These are phyloP conservation scores for Melanopsichium pennsylvanicum DNA, from an alignment of 1,284 basidiomycete species.

Conservation along the genomic window DNA sequence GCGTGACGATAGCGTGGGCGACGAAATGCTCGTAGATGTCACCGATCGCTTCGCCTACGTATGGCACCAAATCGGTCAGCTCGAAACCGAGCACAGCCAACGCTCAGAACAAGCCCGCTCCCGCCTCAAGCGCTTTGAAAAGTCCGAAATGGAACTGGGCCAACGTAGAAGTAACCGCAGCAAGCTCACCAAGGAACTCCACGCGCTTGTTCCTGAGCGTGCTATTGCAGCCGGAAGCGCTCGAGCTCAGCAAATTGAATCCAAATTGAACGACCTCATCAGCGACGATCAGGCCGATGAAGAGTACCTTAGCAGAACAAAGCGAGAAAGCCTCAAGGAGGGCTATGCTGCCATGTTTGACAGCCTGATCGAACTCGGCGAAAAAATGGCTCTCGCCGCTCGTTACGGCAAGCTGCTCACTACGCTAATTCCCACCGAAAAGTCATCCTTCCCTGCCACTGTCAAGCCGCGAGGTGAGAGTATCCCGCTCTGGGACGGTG, in stretches of 20 bases:
- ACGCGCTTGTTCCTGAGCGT: slow-evolving; percentile 49
- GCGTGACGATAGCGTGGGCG: slow-evolving; percentile 50
- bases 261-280: slow-evolving; percentile 41
- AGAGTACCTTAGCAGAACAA: slow-evolving; percentile 46
- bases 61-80: slow-evolving; percentile 53
- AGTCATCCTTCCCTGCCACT: slow-evolving; percentile 41
- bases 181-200: slow-evolving; percentile 54
- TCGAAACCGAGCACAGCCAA: slow-evolving; percentile 50
- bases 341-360: slow-evolving; percentile 53
- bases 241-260: slow-evolving; percentile 35
- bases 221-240: slow-evolving; percentile 27
- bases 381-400: slow-evolving; percentile 55
- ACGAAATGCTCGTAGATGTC: slow-evolving; percentile 50
- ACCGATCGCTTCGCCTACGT: slow-evolving; percentile 57
- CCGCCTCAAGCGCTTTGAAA: slow-evolving; percentile 51
- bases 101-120: slow-evolving; percentile 46
- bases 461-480: slow-evolving; percentile 21
- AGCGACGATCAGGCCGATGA: slow-evolving; percentile 53
- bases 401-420: slow-evolving; percentile 57
- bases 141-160: slow-evolving; percentile 50
- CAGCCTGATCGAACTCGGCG: slow-evolving; percentile 58
- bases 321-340: slow-evolving; percentile 48
- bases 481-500: slow-evolving; percentile 49
- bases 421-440: slow-evolving; percentile 43
- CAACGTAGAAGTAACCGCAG: slow-evolving; percentile 36